Conservation (phyloP, 768 basidiomycete species). For the Phaffia tasmanica region DNA sequence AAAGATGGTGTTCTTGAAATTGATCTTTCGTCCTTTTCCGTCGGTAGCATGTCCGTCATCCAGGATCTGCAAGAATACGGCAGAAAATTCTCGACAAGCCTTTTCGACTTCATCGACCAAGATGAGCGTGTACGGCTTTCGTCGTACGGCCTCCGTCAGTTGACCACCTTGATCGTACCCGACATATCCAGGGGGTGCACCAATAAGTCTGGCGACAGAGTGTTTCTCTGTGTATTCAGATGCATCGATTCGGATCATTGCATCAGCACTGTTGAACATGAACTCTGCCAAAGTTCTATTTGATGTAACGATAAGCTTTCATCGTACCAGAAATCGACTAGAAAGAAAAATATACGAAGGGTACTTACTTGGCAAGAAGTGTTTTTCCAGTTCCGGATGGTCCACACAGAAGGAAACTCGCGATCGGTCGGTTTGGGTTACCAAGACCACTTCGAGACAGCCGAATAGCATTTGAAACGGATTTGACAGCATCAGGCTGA, state of each 20-base stretch:
- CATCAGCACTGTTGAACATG: slow-evolving; percentile 39
- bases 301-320: too few relatives aligned
- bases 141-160: slow-evolving; percentile 37
- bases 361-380: slow-evolving; percentile 33
- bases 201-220: slow-evolving; percentile 37
- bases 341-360: too few relatives aligned
- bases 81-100: slow-evolving; percentile 40
- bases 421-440: slow-evolving; percentile 38
- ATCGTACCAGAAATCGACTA: too few relatives aligned
- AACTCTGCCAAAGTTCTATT: slow-evolving; percentile 34
- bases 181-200: slow-evolving; percentile 38
- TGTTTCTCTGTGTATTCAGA: slow-evolving; percentile 31
- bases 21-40: slow-evolving; percentile 39
- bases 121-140: slow-evolving; percentile 36
- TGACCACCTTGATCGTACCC: slow-evolving; percentile 38
- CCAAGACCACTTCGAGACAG: slow-evolving; percentile 37
- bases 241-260: slow-evolving; percentile 34
- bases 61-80: slow-evolving; percentile 41
- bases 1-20: slow-evolving; percentile 40
- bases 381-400: slow-evolving; percentile 40
- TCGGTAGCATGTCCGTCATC: slow-evolving; percentile 43
- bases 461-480: slow-evolving; percentile 39
- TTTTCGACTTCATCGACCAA: slow-evolving; percentile 42
- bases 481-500: slow-evolving; percentile 33
- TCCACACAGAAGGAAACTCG: slow-evolving; percentile 37